Evolutionary conservation across 2,329 filamentous ascomycete genomes (phyloP).

Genomic region (Phoma sp.): DNA sequence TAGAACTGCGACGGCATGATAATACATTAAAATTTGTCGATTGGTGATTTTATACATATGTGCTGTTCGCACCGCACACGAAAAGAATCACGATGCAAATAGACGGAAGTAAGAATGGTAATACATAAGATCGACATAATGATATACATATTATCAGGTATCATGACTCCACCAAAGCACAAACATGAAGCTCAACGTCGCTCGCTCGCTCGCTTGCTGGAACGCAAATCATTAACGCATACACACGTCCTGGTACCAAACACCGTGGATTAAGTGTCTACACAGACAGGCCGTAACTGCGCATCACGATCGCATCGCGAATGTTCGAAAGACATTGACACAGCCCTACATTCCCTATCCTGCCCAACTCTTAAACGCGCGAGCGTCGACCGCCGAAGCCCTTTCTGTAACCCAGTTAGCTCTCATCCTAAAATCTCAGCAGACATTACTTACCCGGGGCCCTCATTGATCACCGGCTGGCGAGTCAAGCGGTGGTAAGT

Average conservation of each 20-base stretch:
- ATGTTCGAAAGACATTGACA: too few relatives aligned
- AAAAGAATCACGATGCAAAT: too few relatives aligned
- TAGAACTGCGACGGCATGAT: too few relatives aligned
- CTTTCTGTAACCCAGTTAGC: slow-evolving; percentile 3
- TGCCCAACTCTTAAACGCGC: background rate
- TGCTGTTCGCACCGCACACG: too few relatives aligned
- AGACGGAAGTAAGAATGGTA: too few relatives aligned
- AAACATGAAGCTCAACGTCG: background rate
- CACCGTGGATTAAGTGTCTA: too few relatives aligned
- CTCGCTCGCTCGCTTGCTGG: background rate
- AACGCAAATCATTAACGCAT: background rate
- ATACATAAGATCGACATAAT: background rate
- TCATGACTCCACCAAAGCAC: background rate
- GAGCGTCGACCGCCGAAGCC: slow-evolving; percentile 12
- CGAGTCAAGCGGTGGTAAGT: slow-evolving; percentile 27
- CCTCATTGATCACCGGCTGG: slow-evolving; percentile 15
- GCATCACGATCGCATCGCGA: too few relatives aligned
- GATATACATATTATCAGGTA: background rate
- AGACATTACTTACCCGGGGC: slow-evolving; percentile 5
- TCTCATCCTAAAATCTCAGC: background rate
- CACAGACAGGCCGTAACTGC: too few relatives aligned
- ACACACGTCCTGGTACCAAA: background rate
- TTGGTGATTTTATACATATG: too few relatives aligned
- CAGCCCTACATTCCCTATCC: background rate
- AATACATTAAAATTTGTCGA: too few relatives aligned